phyloP scores from a whole-genome alignment of 2,329 filamentous ascomycete genomes.

The Helotiales sp. region DNA sequence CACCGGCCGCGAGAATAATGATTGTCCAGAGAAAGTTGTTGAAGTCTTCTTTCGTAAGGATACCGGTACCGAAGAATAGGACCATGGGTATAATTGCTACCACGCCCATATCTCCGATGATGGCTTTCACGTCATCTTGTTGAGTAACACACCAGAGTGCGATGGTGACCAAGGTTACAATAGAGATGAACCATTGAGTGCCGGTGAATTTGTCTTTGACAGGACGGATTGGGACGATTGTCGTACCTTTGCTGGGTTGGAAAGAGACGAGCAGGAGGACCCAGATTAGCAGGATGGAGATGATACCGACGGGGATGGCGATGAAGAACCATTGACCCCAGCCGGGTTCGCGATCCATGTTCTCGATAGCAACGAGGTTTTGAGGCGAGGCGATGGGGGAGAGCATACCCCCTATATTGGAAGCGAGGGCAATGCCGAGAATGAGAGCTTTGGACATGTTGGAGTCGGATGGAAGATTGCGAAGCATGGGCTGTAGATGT shows the following conservation, averaged over 20 bases:
- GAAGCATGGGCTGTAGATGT: slow-evolving; percentile 73
- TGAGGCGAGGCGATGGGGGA: slow-evolving; percentile 97
- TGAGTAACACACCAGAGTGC: slow-evolving; percentile 90
- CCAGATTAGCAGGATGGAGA: slow-evolving; percentile 90
- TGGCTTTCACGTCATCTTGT: slow-evolving; percentile 65
- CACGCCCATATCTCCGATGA: slow-evolving; percentile 98
- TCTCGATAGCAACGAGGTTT: slow-evolving; percentile 93
- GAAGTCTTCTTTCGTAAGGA: slow-evolving; percentile 97
- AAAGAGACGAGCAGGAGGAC: slow-evolving; percentile 81
- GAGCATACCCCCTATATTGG: slow-evolving; percentile 94
- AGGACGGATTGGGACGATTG: slow-evolving; percentile 86
- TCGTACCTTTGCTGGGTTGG: slow-evolving; percentile 79
- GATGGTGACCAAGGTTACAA: slow-evolving; percentile 83
- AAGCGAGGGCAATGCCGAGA: slow-evolving; percentile 89
- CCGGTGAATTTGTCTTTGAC: slow-evolving; percentile 87
- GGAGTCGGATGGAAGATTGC: slow-evolving; percentile 86
- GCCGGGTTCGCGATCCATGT: slow-evolving; percentile 88
- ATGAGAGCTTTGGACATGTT: slow-evolving; percentile 94
- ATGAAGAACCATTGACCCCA: slow-evolving; percentile 99
- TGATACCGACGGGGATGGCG: slow-evolving; percentile 85
- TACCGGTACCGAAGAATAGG: slow-evolving; percentile 93
- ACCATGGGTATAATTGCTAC: slow-evolving; percentile 95
- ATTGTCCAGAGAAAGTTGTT: slow-evolving; percentile 99
- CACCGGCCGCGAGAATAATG: slow-evolving; percentile 94
- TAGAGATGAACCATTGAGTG: slow-evolving; percentile 88